Base-by-base conservation (phyloP, 768 basidiomycete species). In the Psilocybe subaeruginosa region DNA sequence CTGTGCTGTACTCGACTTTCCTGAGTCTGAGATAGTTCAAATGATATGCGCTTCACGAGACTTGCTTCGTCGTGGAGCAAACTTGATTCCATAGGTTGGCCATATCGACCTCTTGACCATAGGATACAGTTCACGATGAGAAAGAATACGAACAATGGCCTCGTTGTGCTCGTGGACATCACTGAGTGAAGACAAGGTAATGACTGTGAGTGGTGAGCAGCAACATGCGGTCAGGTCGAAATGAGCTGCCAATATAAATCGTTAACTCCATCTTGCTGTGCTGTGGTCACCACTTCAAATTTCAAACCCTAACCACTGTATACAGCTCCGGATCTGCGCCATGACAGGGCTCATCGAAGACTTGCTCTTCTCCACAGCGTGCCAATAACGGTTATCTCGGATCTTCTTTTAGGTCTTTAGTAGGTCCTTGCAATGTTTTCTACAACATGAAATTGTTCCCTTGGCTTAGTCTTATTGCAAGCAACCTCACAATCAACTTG, bases 51-150 rank as follows among this genome's bases (percentile, higher is more conserved):
- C 66, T 77, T 81, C 51, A 81, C 75, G 46, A 82, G 73, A 65
- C 74, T 78, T 54, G 64, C 55, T 41, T 74, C 73, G 33, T 68
- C 72, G 56, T 71, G 65, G 45, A 72, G 52, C 17, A 69, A 58
- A 57, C 64, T 69, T 35, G 68, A 52, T 41, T 65, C 67, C 41
- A 70, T 59, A 45, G 73, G 61, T 48, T 77, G 74, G 9, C 77
- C 80, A 72, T 83, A 84, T 60, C 81, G 80, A 72, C 81, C 81
- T 66, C 79, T 82, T 14, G 90, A 88, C 88, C 86, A 91, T 37
- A 93, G 78, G 19, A 90, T 56, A 68, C 81, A 81, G 64, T 88
- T 87, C 50, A 88, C 46, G 61, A 82, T 68, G 69, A 93, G 74
- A 48, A 82, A 69, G 59, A 80, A 63, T 30, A 83, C 74, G 64